These are phyloP conservation scores for Rhizopus delemar DNA, from an alignment of 371 early-diverging fungal genomes.

Conservation along the genomic window DNA sequence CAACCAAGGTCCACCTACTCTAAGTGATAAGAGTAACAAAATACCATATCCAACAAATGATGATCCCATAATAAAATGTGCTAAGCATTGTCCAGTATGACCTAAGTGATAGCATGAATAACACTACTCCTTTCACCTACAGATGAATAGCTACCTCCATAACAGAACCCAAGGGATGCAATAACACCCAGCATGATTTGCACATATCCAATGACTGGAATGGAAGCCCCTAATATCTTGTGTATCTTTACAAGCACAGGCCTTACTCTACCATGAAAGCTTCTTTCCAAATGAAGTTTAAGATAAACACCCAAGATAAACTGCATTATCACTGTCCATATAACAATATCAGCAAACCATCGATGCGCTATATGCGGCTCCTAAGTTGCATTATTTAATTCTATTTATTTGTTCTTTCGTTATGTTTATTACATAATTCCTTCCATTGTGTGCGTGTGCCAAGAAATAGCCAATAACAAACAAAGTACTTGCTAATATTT, in stretches of 20 bases:
- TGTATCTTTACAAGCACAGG: constrained; percentile 53
- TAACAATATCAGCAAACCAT: constrained; percentile 60
- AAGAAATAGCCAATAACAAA: constrained; percentile 59
- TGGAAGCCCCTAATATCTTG: constrained; percentile 50
- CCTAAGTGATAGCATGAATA: constrained; percentile 30
- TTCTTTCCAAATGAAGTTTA: constrained; percentile 59
- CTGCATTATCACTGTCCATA: constrained; percentile 56
- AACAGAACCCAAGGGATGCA: constrained; percentile 65
- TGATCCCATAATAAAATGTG: constrained; percentile 74
- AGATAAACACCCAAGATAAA: constrained; percentile 57
- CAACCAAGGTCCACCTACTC: constrained; percentile 65
- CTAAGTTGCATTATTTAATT: constrained; percentile 13
- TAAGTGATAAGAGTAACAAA: constrained; percentile 52
- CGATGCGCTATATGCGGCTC: constrained; percentile 66
- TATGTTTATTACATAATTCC: constrained; percentile 50
- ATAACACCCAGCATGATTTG: constrained; percentile 69
- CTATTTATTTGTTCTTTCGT: background rate
- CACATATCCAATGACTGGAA: constrained; percentile 61
- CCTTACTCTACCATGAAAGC: constrained; percentile 55
- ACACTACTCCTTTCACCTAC: background rate
- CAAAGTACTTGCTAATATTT: constrained; percentile 49
- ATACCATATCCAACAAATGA: constrained; percentile 71
- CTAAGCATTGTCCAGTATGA: constrained; percentile 63
- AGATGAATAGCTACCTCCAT: constrained; percentile 42
- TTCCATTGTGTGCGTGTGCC: constrained; percentile 63